Evolutionary conservation across 176 grass and related monocot genomes (phyloP), one percentile per base, ranked within the genome.

Genomic region (Bromus sterilis): DNA sequence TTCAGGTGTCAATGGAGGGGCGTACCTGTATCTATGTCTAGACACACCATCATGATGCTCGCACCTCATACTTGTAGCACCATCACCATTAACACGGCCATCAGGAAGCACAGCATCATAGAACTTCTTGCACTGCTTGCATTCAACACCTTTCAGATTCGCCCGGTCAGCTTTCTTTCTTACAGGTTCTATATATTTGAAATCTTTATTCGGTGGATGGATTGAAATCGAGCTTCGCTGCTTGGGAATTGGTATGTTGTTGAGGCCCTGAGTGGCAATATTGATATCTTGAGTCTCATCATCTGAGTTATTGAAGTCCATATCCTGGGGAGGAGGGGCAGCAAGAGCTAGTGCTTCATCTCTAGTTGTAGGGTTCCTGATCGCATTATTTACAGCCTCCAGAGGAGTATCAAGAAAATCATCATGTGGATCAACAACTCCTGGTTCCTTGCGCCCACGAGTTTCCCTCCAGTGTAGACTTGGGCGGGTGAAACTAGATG

Each of bases 71-170:
- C 75, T 76, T 76, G 72, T 86, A 77, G 82, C 65, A 64, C 79
- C 73, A 25, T 76, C 68, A 28, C 68, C 61, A 31, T 91, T 71
- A 76, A 63, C 70, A 24, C 12, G 74, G 32, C 88, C 90, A 76
- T 75, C 89, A 73, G 92, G 92, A 46, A 98, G 85, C 89, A 99
- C 89, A 43, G 91, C 96, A 66, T 99, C 89, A 80, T 93, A 95
- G 69, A 99, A 95, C 61, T 99, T 99, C 89, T 99, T 95, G 84
- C 96, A 95, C 85, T 95, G 93, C 79, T 91, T 91, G 82, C 93
- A 95, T 46, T 93, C 93, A 5, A 93, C 59, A 51, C 95, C 95
- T 80, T 91, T 95, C 64, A 95, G 76, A 89, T 93, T 93, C 81
- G 93, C 92, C 64, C 95, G 43, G 9, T 98, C 92, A 23, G 84